phyloP scores from a whole-genome alignment of 768 basidiomycete species.

The Amanita molliuscula region DNA sequence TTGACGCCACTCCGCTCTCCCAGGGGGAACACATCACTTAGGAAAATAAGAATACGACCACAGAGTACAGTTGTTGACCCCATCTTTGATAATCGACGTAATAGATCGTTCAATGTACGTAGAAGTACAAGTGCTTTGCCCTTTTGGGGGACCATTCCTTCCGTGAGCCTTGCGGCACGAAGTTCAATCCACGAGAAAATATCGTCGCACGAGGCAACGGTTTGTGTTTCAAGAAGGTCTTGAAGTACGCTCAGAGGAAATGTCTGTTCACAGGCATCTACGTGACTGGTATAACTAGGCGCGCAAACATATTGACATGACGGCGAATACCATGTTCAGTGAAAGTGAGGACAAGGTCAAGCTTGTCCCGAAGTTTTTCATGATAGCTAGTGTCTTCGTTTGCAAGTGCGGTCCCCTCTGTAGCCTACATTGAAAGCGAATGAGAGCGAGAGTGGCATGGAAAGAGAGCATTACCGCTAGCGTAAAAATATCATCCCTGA shows the following conservation, averaged over 20 bases:
- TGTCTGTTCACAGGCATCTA: slow-evolving; percentile 70
- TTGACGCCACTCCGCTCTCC: slow-evolving; percentile 91
- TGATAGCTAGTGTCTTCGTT: slow-evolving; percentile 49
- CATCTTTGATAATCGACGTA: slow-evolving; percentile 80
- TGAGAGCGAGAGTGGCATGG: neutral
- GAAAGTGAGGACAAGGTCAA: slow-evolving; percentile 70
- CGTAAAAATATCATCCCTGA: slow-evolving; percentile 61
- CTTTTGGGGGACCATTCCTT: slow-evolving; percentile 75
- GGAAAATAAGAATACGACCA: slow-evolving; percentile 80
- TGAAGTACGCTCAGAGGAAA: slow-evolving; percentile 70
- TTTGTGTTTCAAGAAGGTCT: slow-evolving; percentile 79
- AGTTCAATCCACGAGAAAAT: slow-evolving; percentile 84
- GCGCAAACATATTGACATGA: neutral
- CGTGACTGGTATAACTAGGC: neutral
- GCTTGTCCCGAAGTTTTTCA: slow-evolving; percentile 40
- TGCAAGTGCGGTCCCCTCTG: slow-evolving; percentile 58
- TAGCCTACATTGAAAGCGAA: slow-evolving; percentile 30
- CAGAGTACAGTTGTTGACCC: slow-evolving; percentile 80
- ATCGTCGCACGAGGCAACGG: slow-evolving; percentile 75
- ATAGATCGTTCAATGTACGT: slow-evolving; percentile 77
- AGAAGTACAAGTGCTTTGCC: slow-evolving; percentile 81
- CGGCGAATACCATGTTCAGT: slow-evolving; percentile 57
- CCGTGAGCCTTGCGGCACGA: slow-evolving; percentile 59
- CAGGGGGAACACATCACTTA: slow-evolving; percentile 78
- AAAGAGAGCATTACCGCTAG: slow-evolving; percentile 46